phyloP scores from a whole-genome alignment of 2,329 filamentous ascomycete species.

The Onygenales sp. region DNA sequence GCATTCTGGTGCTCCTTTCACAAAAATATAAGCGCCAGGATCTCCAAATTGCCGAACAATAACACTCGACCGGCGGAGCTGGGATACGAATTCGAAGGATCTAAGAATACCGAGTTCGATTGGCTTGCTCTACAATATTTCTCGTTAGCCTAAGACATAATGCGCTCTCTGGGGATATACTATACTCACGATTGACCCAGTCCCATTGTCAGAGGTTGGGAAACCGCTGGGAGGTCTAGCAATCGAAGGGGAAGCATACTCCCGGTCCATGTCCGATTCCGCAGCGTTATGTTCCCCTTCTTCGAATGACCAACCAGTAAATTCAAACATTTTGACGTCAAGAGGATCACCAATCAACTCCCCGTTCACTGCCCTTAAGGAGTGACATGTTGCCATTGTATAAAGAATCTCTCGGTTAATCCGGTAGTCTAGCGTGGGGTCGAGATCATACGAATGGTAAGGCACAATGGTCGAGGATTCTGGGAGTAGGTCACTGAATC shows the following conservation, averaged over 20 bases:
- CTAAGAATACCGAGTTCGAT: slow-evolving; percentile 86
- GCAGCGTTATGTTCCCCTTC: slow-evolving; percentile 65
- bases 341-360: slow-evolving; percentile 89
- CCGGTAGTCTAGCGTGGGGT: slow-evolving; percentile 51
- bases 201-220: slow-evolving; percentile 39
- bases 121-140: slow-evolving; percentile 25
- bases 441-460: slow-evolving; percentile 44
- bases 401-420: slow-evolving; percentile 66
- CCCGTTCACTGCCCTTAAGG: slow-evolving; percentile 72
- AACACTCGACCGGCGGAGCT: slow-evolving; percentile 84
- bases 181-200: slow-evolving; percentile 11
- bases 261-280: slow-evolving; percentile 63
- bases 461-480: slow-evolving; percentile 53
- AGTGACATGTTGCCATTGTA: slow-evolving; percentile 97
- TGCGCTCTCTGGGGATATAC: background rate
- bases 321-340: slow-evolving; percentile 98
- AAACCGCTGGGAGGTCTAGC: slow-evolving; percentile 67
- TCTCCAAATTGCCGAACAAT: slow-evolving; percentile 82
- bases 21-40: slow-evolving; percentile 75
- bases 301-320: slow-evolving; percentile 85
- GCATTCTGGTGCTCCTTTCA: slow-evolving; percentile 93
- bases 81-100: slow-evolving; percentile 89
- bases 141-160: background rate
- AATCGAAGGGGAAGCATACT: slow-evolving; percentile 67
- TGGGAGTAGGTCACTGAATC: slow-evolving; percentile 68